Evolutionary conservation across 495 filamentous ascomycete species (phyloP), one percentile per base, ranked within the genome.

Genomic region (Recurvomyces mirabilis): DNA sequence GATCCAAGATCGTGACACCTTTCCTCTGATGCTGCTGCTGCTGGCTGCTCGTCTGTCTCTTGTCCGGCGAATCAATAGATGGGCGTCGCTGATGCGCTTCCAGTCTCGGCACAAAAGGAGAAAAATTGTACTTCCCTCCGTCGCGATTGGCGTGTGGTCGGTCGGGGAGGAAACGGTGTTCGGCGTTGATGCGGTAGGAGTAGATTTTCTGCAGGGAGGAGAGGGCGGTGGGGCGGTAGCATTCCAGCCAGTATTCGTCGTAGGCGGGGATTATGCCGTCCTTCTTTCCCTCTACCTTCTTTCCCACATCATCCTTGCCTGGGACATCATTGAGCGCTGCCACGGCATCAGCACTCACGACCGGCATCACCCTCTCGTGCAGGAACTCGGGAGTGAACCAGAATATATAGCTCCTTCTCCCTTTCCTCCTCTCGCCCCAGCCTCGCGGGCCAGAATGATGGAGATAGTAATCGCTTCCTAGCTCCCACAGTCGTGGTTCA

Each of bases 221-320:
- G 4, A 96, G 60, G 0, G 81, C 79, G 12, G 81, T 71, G 1
- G 91, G 93, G 7, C 87, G 78, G 60, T 98, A 98, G 58, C 94
- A 95, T 53, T 96, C 91, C n/a, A 89, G 69, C 93, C 93, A 98
- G 61, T 93, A 96, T 56, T 96, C 89, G 53, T 98, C 91, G 48
- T 84, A 86, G 36, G 73, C 77, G 4, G 72, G 70, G 13, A 89
- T 63, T 18, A n/a, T 30, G 10, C 26, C 40, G 21, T 41, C 33
- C 12, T 15, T n/a, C n/a, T n/a, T n/a, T n/a, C n/a, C n/a, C n/a
- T n/a, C n/a, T n/a, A n/a, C n/a, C n/a, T n/a, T n/a, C n/a, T n/a
- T n/a, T n/a, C n/a, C n/a, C n/a, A n/a, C n/a, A n/a, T n/a, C n/a
- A n/a, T n/a, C n/a, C n/a, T n/a, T n/a, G n/a, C n/a, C n/a, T n/a